Evolutionary conservation across 129 eudicot species (phyloP).

Genomic region (Flaveria trinervia): DNA sequence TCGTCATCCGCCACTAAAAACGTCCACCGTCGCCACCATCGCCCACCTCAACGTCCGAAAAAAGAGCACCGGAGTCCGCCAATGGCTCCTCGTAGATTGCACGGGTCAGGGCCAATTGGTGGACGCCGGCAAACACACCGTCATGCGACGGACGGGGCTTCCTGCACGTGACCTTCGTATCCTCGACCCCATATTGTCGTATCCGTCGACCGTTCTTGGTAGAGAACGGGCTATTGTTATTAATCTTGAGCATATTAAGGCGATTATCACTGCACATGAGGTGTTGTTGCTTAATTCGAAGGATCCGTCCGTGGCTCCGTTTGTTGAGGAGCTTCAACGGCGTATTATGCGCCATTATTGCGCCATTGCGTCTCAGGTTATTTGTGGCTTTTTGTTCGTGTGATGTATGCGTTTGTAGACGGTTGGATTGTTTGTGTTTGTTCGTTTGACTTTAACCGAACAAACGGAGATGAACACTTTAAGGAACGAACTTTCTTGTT

Average conservation of each 20-base stretch:
- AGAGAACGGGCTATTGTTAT: slow-evolving; percentile 76
- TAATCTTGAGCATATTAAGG: slow-evolving; percentile 92
- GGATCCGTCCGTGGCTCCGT: slow-evolving; percentile 76
- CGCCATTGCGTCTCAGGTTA: slow-evolving; percentile 63
- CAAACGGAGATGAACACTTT: not conserved
- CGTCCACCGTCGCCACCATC: slow-evolving; percentile 10
- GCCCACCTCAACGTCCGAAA: slow-evolving; percentile 31
- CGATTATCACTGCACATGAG: slow-evolving; percentile 84
- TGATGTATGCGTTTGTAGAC: not conserved
- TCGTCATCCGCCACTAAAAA: slow-evolving; percentile 32
- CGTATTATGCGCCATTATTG: slow-evolving; percentile 60
- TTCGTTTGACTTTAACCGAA: not conserved
- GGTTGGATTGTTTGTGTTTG: not conserved
- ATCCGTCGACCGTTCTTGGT: slow-evolving; percentile 39
- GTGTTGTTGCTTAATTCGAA: slow-evolving; percentile 67
- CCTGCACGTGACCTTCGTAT: slow-evolving; percentile 34
- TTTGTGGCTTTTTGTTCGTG: not conserved
- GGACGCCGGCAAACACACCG: slow-evolving; percentile 32
- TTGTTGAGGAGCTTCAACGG: slow-evolving; percentile 72
- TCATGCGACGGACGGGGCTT: slow-evolving; percentile 29
- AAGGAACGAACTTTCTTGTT: not conserved
- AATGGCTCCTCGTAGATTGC: slow-evolving; percentile 40
- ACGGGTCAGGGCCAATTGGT: slow-evolving; percentile 36
- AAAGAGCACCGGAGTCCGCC: slow-evolving; percentile 32
- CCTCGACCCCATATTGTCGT: slow-evolving; percentile 25